A percentile compares a stretch with the other conserved stretches of the same genome.
Conservation (phyloP, 2,329 filamentous ascomycete species). For the Alternaria ethzedia region DNA sequence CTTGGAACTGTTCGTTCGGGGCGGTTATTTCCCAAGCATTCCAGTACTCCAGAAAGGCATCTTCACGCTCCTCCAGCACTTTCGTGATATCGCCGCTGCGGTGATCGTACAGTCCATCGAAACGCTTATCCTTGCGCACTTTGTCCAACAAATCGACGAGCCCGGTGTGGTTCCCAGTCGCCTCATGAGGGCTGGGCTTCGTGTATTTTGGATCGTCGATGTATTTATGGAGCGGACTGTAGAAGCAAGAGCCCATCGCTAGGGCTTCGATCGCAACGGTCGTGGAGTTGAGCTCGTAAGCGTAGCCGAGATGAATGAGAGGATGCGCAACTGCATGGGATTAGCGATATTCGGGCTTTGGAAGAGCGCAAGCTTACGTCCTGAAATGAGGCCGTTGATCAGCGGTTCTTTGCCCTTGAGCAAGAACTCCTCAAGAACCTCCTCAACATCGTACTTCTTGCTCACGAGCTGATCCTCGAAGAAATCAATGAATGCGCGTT, state of each 20-base stretch:
- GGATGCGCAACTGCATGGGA: conserved; percentile 75
- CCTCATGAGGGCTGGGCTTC: conserved; percentile 62
- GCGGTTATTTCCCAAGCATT: conserved; percentile 77
- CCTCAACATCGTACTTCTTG: conserved; percentile 83
- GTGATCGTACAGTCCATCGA: conserved; percentile 69
- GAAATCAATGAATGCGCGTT: conserved; percentile 91
- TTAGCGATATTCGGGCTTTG: conserved; percentile 13
- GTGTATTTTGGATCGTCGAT: conserved; percentile 77
- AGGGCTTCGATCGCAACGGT: conserved; percentile 91
- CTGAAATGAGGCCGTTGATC: conserved; percentile 78
- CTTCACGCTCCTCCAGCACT: conserved; percentile 73
- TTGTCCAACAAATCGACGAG: conserved; percentile 74
- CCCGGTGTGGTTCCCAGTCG: conserved; percentile 57
- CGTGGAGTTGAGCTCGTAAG: conserved; percentile 83
- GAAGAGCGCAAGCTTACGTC: conserved; percentile 64
- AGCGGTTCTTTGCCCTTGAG: conserved; percentile 77
- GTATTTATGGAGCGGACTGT: conserved; percentile 64
- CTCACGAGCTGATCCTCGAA: conserved; percentile 88
- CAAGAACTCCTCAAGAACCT: conserved; percentile 76
- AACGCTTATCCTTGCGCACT: conserved; percentile 71
- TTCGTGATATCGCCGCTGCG: conserved; percentile 69
- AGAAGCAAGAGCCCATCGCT: conserved; percentile 67
- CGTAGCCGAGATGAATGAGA: conserved; percentile 94
- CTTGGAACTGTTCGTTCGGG: conserved; percentile 75
- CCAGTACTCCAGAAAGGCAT: conserved; percentile 83